Evolutionary conservation across 176 grass and related monocot species (phyloP).

Genomic region (Bonia amplexicaulis): DNA sequence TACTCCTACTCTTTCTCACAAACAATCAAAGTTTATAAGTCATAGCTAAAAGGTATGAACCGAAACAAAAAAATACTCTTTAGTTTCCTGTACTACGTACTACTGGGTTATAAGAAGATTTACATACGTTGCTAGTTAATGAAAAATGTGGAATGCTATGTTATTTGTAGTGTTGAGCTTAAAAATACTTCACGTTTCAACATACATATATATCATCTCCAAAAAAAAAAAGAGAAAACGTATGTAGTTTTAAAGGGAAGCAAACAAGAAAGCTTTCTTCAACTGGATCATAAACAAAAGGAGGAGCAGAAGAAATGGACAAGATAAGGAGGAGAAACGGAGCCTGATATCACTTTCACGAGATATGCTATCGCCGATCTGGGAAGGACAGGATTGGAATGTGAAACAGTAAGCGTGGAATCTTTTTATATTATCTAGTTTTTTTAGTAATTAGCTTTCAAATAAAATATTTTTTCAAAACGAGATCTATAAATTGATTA

Average conservation of each 20-base stretch:
- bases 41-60: too few species aligned
- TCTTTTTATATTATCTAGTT: background rate
- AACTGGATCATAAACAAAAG: background rate
- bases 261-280: background rate
- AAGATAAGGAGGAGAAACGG: slow-evolving; percentile 15
- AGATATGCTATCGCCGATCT: slow-evolving; percentile 29
- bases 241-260: background rate
- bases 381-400: slow-evolving; percentile 6
- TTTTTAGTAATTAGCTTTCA: too few species aligned
- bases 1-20: too few species aligned
- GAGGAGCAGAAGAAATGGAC: background rate
- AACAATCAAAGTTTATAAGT: too few species aligned
- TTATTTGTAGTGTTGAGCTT: background rate
- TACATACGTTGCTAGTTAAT: background rate
- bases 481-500: too few species aligned
- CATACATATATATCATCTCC: background rate
- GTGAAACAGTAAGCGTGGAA: background rate
- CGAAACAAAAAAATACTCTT: background rate
- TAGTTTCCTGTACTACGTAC: background rate
- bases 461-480: fast-evolving
- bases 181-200: background rate
- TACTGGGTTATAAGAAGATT: too few species aligned
- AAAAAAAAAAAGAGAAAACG: background rate
- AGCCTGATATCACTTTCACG: slow-evolving; percentile 26
- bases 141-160: background rate